Conservation (phyloP, 2,329 filamentous ascomycete species). For the Dissoconium aciculare region DNA sequence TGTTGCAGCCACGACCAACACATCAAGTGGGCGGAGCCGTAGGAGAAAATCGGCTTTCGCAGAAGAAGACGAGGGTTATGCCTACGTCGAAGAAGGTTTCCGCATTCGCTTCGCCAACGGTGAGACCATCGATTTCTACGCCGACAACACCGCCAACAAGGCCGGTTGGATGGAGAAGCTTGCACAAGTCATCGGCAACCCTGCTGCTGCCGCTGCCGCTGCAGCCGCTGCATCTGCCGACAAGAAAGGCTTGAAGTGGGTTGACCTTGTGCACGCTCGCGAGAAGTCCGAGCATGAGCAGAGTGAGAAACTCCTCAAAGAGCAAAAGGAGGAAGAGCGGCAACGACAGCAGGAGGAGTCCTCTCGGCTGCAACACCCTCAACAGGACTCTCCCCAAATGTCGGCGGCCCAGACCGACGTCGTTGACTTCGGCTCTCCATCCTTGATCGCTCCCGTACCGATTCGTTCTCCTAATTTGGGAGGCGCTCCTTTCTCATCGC, state of each 20-base stretch:
- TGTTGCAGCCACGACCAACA: conserved; percentile 43
- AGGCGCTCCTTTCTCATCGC: no score
- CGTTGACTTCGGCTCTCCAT: conserved; percentile 20
- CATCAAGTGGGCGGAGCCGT: conserved; percentile 22
- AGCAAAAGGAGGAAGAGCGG: conserved; percentile 1
- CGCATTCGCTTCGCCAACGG: conserved; percentile 96
- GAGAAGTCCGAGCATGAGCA: conserved; percentile 18
- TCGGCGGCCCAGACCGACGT: conserved; percentile 8
- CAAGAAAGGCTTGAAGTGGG: conserved; percentile 33
- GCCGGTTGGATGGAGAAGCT: conserved; percentile 90
- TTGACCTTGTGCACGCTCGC: conserved; percentile 42
- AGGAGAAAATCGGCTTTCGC: conserved; percentile 90
- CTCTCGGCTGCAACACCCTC: conserved; percentile 3
- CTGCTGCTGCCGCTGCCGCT: conserved; percentile 33
- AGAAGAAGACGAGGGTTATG: conserved; percentile 97
- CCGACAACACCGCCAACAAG: conserved; percentile 74
- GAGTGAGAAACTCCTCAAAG: conserved; percentile 3
- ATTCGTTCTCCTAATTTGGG: no score
- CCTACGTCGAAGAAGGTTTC: conserved; percentile 99
- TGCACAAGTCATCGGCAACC: conserved; percentile 51
- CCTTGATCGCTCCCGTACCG: no score
- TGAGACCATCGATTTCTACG: conserved; percentile 97
- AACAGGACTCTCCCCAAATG: conserved; percentile 3
- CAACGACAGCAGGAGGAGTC: conserved; percentile 1
- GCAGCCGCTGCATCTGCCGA: no score